These are phyloP conservation scores for Toxicodendron radicans DNA, from an alignment of 345 rosid genomes.

Conservation along the genomic window DNA sequence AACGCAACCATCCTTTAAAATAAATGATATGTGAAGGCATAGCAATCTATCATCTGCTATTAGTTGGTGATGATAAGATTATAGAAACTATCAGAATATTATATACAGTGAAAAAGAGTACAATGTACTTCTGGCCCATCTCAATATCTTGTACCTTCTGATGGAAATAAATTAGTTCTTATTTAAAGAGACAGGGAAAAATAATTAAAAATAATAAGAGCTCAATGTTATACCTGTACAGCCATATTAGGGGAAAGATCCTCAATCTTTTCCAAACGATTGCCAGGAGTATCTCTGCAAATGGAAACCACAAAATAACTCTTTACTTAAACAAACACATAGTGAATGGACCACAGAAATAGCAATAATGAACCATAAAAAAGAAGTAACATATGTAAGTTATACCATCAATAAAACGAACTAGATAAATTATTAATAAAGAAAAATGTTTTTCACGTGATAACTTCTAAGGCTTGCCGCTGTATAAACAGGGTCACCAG, in stretches of 20 bases:
- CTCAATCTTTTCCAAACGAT: conserved; percentile 56
- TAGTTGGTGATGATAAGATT: neutral
- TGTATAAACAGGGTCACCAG: neutral
- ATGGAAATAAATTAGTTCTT: too few species aligned
- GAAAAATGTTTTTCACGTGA: neutral
- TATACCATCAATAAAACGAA: neutral
- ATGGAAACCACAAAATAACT: conserved; percentile 22
- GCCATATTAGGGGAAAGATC: conserved; percentile 63
- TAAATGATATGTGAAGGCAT: neutral
- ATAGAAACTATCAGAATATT: too few species aligned
- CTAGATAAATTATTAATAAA: neutral
- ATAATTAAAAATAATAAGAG: too few species aligned
- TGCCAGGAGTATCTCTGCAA: conserved; percentile 41
- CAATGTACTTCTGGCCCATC: too few species aligned
- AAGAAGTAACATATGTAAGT: too few species aligned
- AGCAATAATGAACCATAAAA: neutral
- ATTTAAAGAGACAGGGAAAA: too few species aligned
- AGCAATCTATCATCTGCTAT: neutral
- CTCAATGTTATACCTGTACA: conserved; percentile 55
- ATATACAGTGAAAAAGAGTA: too few species aligned
- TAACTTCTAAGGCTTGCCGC: neutral
- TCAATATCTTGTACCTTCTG: too few species aligned
- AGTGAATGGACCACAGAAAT: neutral
- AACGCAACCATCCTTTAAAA: neutral
- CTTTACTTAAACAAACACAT: neutral